phyloP scores from a whole-genome alignment of 371 early-diverging fungal species.

The Actinomortierella wolfii region DNA sequence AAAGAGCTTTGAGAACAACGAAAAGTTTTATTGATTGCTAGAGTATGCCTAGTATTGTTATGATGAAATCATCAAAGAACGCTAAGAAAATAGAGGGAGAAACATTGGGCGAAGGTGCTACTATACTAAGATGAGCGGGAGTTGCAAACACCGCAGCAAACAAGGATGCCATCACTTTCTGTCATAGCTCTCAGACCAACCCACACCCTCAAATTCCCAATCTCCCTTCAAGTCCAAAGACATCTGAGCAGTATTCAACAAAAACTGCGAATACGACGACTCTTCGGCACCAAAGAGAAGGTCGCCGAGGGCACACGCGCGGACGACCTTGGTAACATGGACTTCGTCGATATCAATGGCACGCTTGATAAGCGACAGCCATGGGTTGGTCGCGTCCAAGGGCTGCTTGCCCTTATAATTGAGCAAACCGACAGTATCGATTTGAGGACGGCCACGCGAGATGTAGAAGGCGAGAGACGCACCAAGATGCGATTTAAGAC shows the following conservation, averaged over 20 bases:
- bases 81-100: too few relatives aligned
- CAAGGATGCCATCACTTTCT: background rate
- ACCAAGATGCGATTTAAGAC: conserved; percentile 51
- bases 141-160: too few relatives aligned
- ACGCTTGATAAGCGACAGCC: conserved; percentile 51
- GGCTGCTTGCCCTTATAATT: conserved; percentile 23
- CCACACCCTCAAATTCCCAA: conserved; percentile 52
- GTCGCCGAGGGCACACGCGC: conserved; percentile 52
- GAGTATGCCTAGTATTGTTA: too few relatives aligned
- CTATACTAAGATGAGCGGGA: too few relatives aligned
- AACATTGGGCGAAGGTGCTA: too few relatives aligned
- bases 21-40: too few relatives aligned
- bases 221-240: conserved; percentile 43
- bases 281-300: conserved; percentile 45
- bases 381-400: conserved; percentile 44
- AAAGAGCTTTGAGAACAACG: too few relatives aligned
- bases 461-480: conserved; percentile 47
- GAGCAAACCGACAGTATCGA: conserved; percentile 47
- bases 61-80: too few relatives aligned
- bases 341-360: conserved; percentile 54
- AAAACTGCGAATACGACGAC: conserved; percentile 11
- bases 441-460: conserved; percentile 49
- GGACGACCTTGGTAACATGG: conserved; percentile 59
- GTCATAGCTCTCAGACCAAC: conserved; percentile 47
- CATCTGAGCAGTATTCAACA: conserved; percentile 50